Base-by-base conservation (phyloP, 2,329 filamentous ascomycete species). In the Fusarium xylarioides region DNA sequence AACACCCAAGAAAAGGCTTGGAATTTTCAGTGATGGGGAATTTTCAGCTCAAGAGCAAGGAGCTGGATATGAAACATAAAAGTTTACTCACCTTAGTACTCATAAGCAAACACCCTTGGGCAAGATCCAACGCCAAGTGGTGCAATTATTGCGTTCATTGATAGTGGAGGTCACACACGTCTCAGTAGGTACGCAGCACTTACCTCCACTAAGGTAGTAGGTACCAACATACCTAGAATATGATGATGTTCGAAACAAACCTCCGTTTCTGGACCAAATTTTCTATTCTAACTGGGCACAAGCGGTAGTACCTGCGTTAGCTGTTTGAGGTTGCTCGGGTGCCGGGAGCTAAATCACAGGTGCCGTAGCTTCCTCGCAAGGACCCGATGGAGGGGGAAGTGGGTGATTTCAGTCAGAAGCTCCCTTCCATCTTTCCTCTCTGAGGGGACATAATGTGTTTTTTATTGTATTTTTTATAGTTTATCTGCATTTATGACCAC, bases 241-340 rank as follows among this genome's bases (percentile, higher is more conserved):
- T 57, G 61, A 60, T 32, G 66, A 64, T 71, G 46, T 26, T 68
- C 40, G 42, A 71, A 73, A 63, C 54, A 70, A 59, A 63, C 57
- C 44, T 50, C 49, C 49, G 26, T 35, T 67, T 72, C 52, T 43
- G 55, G 42, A 43, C 46, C 43, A 59, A 61, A 34, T 44, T 67
- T 53, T 49, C 43, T 70, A 42, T 30, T 38, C 40, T 32, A 55
- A 46, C 23, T 46, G 69, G 50, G 66, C 37, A 64, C 55, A 61
- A 43, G 37, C 43, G 32, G 49, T 38, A 47, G 66, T 68, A 70
- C 60, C 52, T 70, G 61, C 53, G 19, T 70, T 70, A 70, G 66
- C 43, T 59, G 66, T 73, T 73, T 71, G 70, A 71, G 50, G 38
- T 64, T 67, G 54, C 68, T 70, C 54, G 32, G 46, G n/a, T 55